Evolutionary conservation across 1,284 basidiomycete genomes (phyloP).

Genomic region (Neotropicomus parvogracilis): DNA sequence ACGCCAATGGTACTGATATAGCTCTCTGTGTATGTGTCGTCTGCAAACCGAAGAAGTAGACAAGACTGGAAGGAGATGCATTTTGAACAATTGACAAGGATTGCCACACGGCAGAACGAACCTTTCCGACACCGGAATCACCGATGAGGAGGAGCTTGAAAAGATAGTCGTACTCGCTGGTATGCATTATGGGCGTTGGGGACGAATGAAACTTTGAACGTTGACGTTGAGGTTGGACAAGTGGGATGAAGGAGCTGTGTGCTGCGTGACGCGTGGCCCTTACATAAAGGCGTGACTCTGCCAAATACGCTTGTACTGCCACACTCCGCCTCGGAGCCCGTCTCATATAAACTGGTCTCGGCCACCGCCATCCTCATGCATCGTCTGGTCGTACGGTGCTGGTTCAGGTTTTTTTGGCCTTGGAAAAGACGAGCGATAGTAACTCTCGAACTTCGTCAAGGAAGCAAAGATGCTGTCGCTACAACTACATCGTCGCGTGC

Average conservation of each 20-base stretch:
- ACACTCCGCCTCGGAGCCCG: slow-evolving; percentile 14
- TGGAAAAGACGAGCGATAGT: neutral
- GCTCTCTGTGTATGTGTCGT: slow-evolving; percentile 99
- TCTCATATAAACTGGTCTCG: neutral
- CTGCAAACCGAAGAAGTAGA: slow-evolving; percentile 95
- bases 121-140: slow-evolving; percentile 97
- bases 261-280: slow-evolving; percentile 39
- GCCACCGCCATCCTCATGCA: neutral
- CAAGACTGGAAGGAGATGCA: slow-evolving; percentile 69
- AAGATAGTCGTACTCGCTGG: slow-evolving; percentile 95
- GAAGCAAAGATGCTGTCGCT: neutral
- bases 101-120: slow-evolving; percentile 35
- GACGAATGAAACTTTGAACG: slow-evolving; percentile 21
- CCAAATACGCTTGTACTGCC: slow-evolving; percentile 26
- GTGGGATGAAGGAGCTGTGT: slow-evolving; percentile 32
- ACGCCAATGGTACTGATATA: slow-evolving; percentile 99
- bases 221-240: slow-evolving; percentile 21
- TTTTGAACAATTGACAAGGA: slow-evolving; percentile 15
- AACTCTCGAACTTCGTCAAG: neutral
- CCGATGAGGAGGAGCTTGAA: slow-evolving; percentile 94
- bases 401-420: neutral
- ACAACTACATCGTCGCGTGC: too few relatives aligned
- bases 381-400: neutral
- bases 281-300: slow-evolving; percentile 29
- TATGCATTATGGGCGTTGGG: slow-evolving; percentile 59